These are phyloP conservation scores for Apophysomyces sp. DNA, from an alignment of 371 early-diverging fungal species.

Conservation along the genomic window DNA sequence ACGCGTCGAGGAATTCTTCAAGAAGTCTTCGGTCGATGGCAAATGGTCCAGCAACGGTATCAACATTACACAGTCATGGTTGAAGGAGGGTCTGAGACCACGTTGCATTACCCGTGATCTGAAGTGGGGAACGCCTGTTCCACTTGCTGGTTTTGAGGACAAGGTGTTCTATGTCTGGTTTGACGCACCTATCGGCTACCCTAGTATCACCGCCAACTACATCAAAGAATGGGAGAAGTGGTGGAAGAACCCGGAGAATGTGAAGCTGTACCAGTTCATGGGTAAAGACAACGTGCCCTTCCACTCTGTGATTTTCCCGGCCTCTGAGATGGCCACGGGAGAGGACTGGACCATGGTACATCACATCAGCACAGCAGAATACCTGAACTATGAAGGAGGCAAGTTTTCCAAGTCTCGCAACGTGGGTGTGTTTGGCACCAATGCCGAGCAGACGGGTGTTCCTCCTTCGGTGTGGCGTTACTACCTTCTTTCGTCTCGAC, in stretches of 20 bases:
- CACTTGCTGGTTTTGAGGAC: slow-evolving; percentile 82
- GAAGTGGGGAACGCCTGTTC: slow-evolving; percentile 99
- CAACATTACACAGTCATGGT: slow-evolving; percentile 94
- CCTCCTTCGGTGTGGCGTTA: slow-evolving; percentile 98
- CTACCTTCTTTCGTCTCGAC: slow-evolving; percentile 95
- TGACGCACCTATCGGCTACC: slow-evolving; percentile 99
- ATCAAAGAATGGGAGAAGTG: slow-evolving; percentile 94
- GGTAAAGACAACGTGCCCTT: slow-evolving; percentile 99
- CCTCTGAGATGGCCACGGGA: slow-evolving; percentile 84
- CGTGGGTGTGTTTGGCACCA: slow-evolving; percentile 99
- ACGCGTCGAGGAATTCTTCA: slow-evolving; percentile 73
- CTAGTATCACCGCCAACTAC: slow-evolving; percentile 95
- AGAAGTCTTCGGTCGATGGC: slow-evolving; percentile 62
- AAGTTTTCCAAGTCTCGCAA: slow-evolving; percentile 99
- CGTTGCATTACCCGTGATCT: slow-evolving; percentile 99
- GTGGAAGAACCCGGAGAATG: slow-evolving; percentile 98
- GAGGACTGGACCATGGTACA: slow-evolving; percentile 92
- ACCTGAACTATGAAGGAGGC: slow-evolving; percentile 96
- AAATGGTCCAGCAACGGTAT: slow-evolving; percentile 94
- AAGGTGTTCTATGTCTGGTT: slow-evolving; percentile 99
- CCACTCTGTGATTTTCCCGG: slow-evolving; percentile 99
- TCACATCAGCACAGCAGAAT: slow-evolving; percentile 98
- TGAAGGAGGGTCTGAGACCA: slow-evolving; percentile 93
- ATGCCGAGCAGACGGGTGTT: slow-evolving; percentile 91
- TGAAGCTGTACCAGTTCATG: slow-evolving; percentile 99